A percentile compares a stretch with the other conserved stretches of the same genome.
Conservation (phyloP, 2,329 filamentous ascomycete genomes). For the Colletotrichum tropicale region DNA sequence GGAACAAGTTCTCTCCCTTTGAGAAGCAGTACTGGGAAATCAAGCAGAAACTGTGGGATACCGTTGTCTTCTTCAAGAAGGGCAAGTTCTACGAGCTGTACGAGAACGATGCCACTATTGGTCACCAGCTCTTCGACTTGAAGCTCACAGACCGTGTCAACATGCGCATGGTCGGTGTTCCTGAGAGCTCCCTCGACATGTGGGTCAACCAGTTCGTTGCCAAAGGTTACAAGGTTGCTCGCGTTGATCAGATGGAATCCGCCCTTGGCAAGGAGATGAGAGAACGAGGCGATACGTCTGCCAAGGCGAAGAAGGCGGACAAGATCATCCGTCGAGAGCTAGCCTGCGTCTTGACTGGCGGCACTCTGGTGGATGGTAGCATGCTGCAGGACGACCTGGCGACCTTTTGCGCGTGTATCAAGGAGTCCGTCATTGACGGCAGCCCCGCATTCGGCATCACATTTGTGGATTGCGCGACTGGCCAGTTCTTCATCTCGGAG, state of each 20-base stretch:
- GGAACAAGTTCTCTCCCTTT: conserved; percentile 86
- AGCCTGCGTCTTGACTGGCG: conserved; percentile 87
- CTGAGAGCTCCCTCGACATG: conserved; percentile 91
- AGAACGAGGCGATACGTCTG: conserved; percentile 73
- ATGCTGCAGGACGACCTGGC: conserved; percentile 99
- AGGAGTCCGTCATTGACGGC: conserved; percentile 76
- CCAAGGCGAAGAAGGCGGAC: conserved; percentile 75
- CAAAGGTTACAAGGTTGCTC: conserved; percentile 95
- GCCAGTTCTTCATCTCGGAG: conserved; percentile 91
- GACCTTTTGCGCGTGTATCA: conserved; percentile 94
- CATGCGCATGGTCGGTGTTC: conserved; percentile 99
- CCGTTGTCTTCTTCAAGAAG: conserved; percentile 99
- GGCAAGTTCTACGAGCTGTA: conserved; percentile 99
- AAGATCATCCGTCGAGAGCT: conserved; percentile 94
- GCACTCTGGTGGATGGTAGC: conserved; percentile 90
- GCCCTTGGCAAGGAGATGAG: conserved; percentile 98
- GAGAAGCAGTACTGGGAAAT: conserved; percentile 99
- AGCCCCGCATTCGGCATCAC: conserved; percentile 87
- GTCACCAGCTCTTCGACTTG: conserved; percentile 94
- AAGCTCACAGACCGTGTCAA: conserved; percentile 98
- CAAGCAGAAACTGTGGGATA: conserved; percentile 97
- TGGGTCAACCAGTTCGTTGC: conserved; percentile 99
- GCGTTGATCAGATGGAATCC: conserved; percentile 96
- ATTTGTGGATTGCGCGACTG: conserved; percentile 94
- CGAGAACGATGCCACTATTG: conserved; percentile 95